Evolutionary conservation across 2,329 filamentous ascomycete species (phyloP).

Genomic region (Albifimbria verrucaria): DNA sequence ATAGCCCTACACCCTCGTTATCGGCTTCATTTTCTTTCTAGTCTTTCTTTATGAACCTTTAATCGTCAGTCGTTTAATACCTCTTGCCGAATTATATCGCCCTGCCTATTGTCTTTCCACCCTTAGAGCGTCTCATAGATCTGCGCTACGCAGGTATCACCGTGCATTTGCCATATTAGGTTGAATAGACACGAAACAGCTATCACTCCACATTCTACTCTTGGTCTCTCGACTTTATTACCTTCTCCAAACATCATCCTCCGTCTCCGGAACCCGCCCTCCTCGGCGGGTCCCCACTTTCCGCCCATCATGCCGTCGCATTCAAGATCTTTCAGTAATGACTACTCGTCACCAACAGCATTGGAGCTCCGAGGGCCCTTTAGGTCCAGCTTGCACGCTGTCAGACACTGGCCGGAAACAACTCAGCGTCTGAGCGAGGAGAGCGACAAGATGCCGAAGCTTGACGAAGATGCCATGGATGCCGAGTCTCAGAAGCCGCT

Average conservation of each 20-base stretch:
- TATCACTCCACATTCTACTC: not conserved
- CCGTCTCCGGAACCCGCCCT: not conserved
- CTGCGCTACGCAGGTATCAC: not conserved
- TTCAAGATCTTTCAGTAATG: slow-evolving; percentile 10
- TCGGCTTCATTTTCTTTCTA: no score
- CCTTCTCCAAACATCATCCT: not conserved
- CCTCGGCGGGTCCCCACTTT: not conserved
- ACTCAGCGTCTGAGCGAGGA: slow-evolving; percentile 1
- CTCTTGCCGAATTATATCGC: no score
- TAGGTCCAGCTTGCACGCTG: not conserved
- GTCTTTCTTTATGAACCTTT: no score
- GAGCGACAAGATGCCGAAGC: slow-evolving; percentile 4
- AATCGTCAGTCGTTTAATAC: no score
- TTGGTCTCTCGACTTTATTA: not conserved
- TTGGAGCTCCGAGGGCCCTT: not conserved
- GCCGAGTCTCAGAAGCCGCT: not conserved
- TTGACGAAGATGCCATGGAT: not conserved
- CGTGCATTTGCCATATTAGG: not conserved
- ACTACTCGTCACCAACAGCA: not conserved
- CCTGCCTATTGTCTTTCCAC: not conserved
- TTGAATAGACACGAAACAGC: not conserved
- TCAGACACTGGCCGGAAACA: not conserved
- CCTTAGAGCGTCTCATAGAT: not conserved
- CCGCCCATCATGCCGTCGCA: not conserved
- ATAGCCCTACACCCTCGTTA: not conserved